Conservation (phyloP, 2,329 filamentous ascomycete species). For the Gaeumannomyces sp. region DNA sequence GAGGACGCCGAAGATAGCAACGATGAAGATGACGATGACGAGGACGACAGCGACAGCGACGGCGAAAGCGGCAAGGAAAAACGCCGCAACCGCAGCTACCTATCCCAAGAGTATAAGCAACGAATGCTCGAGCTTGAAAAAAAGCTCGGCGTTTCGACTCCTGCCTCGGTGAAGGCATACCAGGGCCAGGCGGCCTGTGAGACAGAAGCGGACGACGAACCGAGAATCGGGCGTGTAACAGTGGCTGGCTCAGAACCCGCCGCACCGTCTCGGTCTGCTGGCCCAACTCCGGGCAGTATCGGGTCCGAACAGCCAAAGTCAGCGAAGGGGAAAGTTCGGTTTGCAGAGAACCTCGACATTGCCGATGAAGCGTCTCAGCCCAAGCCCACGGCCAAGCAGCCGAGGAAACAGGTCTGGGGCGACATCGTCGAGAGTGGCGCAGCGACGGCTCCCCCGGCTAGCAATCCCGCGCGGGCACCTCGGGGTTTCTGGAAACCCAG, state of each 20-base stretch:
- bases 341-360: conserved; percentile 69
- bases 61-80: conserved; percentile 70
- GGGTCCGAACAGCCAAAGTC: conserved; percentile 16
- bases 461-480: conserved; percentile 37
- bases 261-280: too few relatives aligned
- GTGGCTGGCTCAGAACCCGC: conserved; percentile 25
- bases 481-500: conserved; percentile 29
- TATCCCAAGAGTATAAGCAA: conserved; percentile 69
- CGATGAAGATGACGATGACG: conserved; percentile 40
- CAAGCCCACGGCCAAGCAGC: conserved; percentile 9
- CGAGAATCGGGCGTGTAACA: conserved; percentile 46
- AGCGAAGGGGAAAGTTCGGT: conserved; percentile 69
- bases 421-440: conserved; percentile 48
- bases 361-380: conserved; percentile 32
- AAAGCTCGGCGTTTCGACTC: conserved; percentile 56
- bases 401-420: conserved; percentile 31
- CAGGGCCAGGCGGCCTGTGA: not conserved
- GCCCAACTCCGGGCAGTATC: too few relatives aligned
- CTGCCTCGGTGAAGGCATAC: conserved; percentile 12
- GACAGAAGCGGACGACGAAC: not conserved
- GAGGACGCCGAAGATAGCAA: conserved; percentile 40
- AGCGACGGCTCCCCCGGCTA: conserved; percentile 14
- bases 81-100: conserved; percentile 61
- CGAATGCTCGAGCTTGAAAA: conserved; percentile 83
- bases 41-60: conserved; percentile 45